Percentiles rank a stretch among this genome's conserved stretches.
These are phyloP conservation scores for Aspergillus japonicus DNA, from an alignment of 2,329 filamentous ascomycete genomes.

Conservation along the genomic window DNA sequence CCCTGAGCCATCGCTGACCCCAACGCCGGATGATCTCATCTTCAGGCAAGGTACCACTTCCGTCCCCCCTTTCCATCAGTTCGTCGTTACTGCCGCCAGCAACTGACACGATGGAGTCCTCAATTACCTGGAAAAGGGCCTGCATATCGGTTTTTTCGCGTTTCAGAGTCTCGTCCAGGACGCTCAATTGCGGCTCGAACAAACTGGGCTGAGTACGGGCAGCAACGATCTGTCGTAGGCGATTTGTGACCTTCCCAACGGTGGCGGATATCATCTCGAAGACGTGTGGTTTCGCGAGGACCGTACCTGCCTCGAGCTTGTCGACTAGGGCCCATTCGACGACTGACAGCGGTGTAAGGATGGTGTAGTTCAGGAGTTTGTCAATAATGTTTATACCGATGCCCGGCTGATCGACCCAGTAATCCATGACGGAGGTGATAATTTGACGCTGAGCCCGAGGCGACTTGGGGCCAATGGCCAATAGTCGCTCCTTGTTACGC, in stretches of 20 bases:
- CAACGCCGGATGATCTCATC: constrained; percentile 71
- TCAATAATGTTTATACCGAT: constrained; percentile 90
- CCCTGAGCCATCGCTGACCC: constrained; percentile 82
- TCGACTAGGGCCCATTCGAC: constrained; percentile 85
- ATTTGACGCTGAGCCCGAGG: constrained; percentile 81
- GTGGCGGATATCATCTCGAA: constrained; percentile 91
- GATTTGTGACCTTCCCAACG: constrained; percentile 82
- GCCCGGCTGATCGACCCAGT: constrained; percentile 91
- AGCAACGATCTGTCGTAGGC: constrained; percentile 75
- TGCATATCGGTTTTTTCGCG: constrained; percentile 73
- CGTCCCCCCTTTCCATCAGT: constrained; percentile 66
- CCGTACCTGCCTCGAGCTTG: constrained; percentile 61
- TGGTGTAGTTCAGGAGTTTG: constrained; percentile 96
- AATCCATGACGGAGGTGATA: constrained; percentile 82
- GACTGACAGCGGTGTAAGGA: constrained; percentile 80
- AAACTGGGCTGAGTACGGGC: constrained; percentile 60
- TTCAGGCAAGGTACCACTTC: constrained; percentile 50
- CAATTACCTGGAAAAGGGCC: constrained; percentile 75
- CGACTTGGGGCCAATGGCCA: constrained; percentile 73
- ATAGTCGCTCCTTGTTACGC: constrained; percentile 82
- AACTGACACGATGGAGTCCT: constrained; percentile 72
- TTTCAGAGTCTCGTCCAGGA: constrained; percentile 65
- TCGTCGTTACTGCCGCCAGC: constrained; percentile 71
- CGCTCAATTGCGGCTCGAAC: constrained; percentile 53
- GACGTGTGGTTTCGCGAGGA: constrained; percentile 71